Percentiles rank a stretch among this genome's conserved stretches.
These are phyloP conservation scores for Eragrostis curvula DNA, from an alignment of 176 grass and related monocot species.

Conservation along the genomic window DNA sequence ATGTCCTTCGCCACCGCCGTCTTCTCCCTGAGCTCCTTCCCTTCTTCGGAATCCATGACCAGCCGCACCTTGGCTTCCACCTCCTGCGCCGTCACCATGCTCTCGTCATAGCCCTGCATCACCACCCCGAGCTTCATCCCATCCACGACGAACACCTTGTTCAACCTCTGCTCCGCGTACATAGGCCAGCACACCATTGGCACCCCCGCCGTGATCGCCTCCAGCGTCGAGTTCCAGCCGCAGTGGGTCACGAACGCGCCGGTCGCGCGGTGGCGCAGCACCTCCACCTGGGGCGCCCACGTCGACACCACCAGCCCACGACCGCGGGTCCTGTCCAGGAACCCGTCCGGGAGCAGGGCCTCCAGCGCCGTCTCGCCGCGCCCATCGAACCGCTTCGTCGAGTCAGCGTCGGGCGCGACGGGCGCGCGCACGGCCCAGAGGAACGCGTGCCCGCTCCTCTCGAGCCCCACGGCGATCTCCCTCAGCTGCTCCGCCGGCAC, in stretches of 20 bases:
- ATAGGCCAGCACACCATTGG: constrained; percentile 78
- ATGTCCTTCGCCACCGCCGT: constrained; percentile 1
- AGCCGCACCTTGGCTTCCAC: constrained; percentile 61
- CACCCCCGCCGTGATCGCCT: constrained; percentile 63
- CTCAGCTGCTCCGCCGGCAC: too few species aligned
- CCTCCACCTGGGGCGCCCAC: constrained; percentile 75
- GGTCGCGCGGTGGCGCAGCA: constrained; percentile 57
- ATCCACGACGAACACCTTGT: constrained; percentile 71
- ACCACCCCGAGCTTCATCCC: too few species aligned
- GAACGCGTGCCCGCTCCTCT: too few species aligned
- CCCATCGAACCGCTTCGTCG: too few species aligned
- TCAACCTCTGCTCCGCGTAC: constrained; percentile 84
- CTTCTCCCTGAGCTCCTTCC: constrained; percentile 37
- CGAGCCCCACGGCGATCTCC: too few species aligned
- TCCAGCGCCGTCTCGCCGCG: too few species aligned
- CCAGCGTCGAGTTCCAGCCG: constrained; percentile 78
- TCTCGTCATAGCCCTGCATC: constrained; percentile 54
- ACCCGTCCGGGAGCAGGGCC: constrained; percentile 53
- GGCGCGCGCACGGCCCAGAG: too few species aligned
- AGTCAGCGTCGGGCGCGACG: too few species aligned
- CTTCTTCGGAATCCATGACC: constrained; percentile 62
- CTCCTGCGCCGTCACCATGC: constrained; percentile 44
- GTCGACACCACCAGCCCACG: constrained; percentile 55
- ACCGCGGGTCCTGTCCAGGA: constrained; percentile 61
- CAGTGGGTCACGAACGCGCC: constrained; percentile 78